Percentiles rank a stretch among this genome's conserved stretches.
Conservation (phyloP, 257 asterid species). For the Forsythia viridissima region DNA sequence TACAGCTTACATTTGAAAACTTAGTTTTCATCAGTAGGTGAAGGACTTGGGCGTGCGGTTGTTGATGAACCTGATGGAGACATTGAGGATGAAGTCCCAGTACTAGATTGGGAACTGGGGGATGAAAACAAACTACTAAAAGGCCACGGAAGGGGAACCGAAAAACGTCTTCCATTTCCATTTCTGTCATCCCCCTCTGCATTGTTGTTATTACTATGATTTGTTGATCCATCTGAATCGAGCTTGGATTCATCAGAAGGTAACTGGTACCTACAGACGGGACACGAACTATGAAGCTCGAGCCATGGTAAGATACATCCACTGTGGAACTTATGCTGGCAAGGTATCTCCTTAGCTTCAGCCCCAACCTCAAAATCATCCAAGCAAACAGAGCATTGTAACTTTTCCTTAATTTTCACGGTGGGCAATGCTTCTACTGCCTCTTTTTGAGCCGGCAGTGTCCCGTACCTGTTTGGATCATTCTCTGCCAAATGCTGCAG, state of each 20-base stretch:
- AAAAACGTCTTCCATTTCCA: constrained; percentile 52
- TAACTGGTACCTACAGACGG: constrained; percentile 73
- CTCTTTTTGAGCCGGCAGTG: constrained; percentile 81
- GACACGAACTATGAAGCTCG: constrained; percentile 90
- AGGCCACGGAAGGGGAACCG: constrained; percentile 79
- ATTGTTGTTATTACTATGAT: constrained; percentile 11
- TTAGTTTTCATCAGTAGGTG: constrained; percentile 40
- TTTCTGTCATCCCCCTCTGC: constrained; percentile 37
- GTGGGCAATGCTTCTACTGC: constrained; percentile 68
- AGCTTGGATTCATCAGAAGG: constrained; percentile 70
- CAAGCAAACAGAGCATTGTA: constrained; percentile 76
- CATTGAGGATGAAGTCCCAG: constrained; percentile 35
- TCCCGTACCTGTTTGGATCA: constrained; percentile 75
- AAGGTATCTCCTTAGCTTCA: constrained; percentile 80
- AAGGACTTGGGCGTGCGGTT: constrained; percentile 36
- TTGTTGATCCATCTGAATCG: constrained; percentile 35
- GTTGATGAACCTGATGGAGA: constrained; percentile 28
- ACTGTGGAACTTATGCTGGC: constrained; percentile 75
- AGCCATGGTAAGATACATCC: constrained; percentile 85
- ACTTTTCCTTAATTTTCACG: constrained; percentile 44
- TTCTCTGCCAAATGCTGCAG: constrained; percentile 85
- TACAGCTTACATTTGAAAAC: constrained; percentile 10
- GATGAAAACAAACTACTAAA: constrained; percentile 64
- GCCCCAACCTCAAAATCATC: constrained; percentile 75
- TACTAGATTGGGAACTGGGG: constrained; percentile 37